Conservation (phyloP, 371 early-diverging fungal genomes). For the Rhizopus arrhizus region DNA sequence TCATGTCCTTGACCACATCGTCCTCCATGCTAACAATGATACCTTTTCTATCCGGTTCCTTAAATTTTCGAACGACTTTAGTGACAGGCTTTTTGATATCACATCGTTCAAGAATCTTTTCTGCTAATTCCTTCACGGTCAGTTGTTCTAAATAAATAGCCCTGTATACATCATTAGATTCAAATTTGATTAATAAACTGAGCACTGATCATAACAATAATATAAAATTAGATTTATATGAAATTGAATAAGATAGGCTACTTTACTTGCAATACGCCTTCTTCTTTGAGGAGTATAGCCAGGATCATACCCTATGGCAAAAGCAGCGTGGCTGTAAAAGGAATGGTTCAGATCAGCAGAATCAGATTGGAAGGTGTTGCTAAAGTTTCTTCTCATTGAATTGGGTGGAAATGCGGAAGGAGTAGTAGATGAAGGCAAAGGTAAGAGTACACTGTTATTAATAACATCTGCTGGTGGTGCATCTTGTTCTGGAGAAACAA, state of each 20-base stretch:
- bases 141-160: constrained; percentile 58
- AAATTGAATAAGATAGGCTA: not conserved
- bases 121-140: constrained; percentile 47
- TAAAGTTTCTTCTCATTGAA: constrained; percentile 11
- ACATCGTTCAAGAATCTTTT: constrained; percentile 40
- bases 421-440: constrained; percentile 7
- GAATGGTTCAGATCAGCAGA: not conserved
- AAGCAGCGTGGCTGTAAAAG: not conserved
- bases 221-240: not conserved
- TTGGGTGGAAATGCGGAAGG: constrained; percentile 2
- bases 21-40: constrained; percentile 53
- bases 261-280: constrained; percentile 38
- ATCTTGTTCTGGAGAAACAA: constrained; percentile 32
- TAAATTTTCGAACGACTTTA: constrained; percentile 16
- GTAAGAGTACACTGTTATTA: constrained; percentile 2
- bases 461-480: not conserved
- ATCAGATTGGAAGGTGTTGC: constrained; percentile 1
- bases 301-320: constrained; percentile 39
- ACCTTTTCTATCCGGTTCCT: constrained; percentile 33
- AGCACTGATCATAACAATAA: constrained; percentile 22
- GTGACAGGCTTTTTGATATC: constrained; percentile 32
- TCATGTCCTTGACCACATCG: constrained; percentile 54
- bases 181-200: constrained; percentile 54
- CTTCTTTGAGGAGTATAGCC: constrained; percentile 37
- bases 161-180: constrained; percentile 39